Percentiles rank a stretch among this genome's conserved stretches.
Conservation (phyloP, 176 grass and related monocot genomes). For the Thinopyrum elongatum region DNA sequence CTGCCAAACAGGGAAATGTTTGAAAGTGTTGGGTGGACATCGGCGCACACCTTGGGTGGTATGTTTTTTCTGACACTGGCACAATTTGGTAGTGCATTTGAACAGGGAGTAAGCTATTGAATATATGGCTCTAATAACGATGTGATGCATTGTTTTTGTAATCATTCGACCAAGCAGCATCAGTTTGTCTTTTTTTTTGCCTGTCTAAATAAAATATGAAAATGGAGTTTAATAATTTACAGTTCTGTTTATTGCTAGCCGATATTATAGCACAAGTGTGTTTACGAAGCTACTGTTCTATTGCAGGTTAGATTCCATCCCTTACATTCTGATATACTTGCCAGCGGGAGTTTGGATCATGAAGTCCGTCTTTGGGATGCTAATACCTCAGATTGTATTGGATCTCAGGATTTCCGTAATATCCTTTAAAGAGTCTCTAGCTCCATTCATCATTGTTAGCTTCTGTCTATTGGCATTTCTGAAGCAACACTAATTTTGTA, state of each 20-base stretch:
- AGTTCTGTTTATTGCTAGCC: neutral
- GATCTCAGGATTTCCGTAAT: constrained; percentile 86
- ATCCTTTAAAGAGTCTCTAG: constrained; percentile 27
- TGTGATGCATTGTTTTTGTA: neutral
- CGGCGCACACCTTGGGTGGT: constrained; percentile 99
- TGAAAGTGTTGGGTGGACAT: constrained; percentile 92
- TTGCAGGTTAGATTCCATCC: constrained; percentile 96
- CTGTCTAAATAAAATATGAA: neutral
- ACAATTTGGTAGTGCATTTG: constrained; percentile 3
- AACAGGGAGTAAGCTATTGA: constrained; percentile 12
- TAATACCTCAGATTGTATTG: constrained; percentile 75
- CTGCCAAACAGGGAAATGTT: constrained; percentile 87
- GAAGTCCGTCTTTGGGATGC: constrained; percentile 99
- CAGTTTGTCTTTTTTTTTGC: neutral
- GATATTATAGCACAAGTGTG: constrained; percentile 11
- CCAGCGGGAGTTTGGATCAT: constrained; percentile 96
- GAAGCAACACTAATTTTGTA: constrained; percentile 26
- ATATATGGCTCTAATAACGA: neutral
- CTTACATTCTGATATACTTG: constrained; percentile 88
- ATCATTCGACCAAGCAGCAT: neutral
- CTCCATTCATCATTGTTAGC: constrained; percentile 13
- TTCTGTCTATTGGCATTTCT: constrained; percentile 29
- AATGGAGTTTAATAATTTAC: neutral
- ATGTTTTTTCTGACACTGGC: constrained; percentile 33
- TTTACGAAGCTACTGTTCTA: constrained; percentile 23